Conservation (phyloP, 2,329 filamentous ascomycete genomes). For the Sarocladium oryzae region DNA sequence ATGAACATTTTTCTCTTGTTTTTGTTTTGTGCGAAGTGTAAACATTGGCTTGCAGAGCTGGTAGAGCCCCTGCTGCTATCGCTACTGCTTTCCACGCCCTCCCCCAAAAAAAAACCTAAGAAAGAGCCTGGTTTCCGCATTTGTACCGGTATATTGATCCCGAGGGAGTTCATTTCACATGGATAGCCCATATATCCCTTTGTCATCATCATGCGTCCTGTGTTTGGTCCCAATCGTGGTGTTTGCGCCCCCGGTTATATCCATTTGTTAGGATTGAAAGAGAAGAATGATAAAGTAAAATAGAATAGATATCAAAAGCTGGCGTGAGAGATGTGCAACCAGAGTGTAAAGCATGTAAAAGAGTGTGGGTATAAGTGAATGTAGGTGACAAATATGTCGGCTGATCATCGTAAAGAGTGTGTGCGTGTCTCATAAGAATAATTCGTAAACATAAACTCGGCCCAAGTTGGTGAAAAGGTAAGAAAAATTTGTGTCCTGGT, state of each 20-base stretch:
- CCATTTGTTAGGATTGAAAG: too few species aligned
- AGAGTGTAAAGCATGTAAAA: not conserved
- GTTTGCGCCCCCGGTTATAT: slow-evolving; percentile 2
- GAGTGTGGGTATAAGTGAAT: not conserved
- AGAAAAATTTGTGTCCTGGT: not conserved
- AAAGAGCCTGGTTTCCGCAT: too few species aligned
- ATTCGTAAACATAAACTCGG: not conserved
- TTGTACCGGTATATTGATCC: too few species aligned
- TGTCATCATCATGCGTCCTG: not conserved
- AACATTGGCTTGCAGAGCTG: not conserved
- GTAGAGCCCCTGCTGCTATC: too few species aligned
- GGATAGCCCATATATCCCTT: not conserved
- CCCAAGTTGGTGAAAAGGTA: not conserved
- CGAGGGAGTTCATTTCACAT: not conserved
- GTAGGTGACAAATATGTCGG: not conserved
- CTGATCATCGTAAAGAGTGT: not conserved
- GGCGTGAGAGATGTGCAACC: not conserved
- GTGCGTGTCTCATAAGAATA: not conserved
- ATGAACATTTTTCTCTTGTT: not conserved
- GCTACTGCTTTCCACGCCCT: too few species aligned
- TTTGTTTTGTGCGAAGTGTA: not conserved
- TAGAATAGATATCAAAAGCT: too few species aligned
- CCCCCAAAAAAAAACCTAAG: too few species aligned
- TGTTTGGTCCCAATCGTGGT: too few species aligned
- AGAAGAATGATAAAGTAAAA: not conserved